Conservation (phyloP, 2,329 filamentous ascomycete genomes). For the Cordyceps cateniannulata region DNA sequence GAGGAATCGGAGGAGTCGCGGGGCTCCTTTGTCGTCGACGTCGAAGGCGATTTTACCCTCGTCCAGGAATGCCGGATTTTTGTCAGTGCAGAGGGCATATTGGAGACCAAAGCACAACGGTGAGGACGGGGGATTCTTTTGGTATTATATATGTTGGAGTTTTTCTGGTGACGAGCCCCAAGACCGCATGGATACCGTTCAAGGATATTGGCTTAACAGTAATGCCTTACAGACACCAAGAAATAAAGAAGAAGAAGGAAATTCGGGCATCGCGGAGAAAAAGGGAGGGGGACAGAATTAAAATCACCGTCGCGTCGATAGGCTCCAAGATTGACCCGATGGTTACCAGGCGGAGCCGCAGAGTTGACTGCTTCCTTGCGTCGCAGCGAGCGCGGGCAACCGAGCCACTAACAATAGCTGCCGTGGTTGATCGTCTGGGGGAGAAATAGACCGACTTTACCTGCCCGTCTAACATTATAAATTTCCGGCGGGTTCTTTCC, state of each 20-base stretch:
- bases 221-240: no score
- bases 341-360: background rate
- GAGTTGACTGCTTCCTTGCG: no score
- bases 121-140: no score
- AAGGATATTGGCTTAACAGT: no score
- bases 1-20: background rate
- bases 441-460: background rate
- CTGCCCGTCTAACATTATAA: background rate
- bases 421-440: no score
- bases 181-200: background rate
- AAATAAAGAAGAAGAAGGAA: no score
- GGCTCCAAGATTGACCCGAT: background rate
- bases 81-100: background rate
- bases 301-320: background rate
- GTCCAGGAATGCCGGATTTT: constrained; percentile 3
- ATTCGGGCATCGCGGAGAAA: no score
- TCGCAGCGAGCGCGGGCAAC: background rate
- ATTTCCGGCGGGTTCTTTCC: background rate
- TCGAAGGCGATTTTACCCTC: background rate
- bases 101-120: background rate
- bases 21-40: background rate
- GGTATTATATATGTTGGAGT: background rate
- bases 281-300: background rate
- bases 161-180: background rate
- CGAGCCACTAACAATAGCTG: no score